Evolutionary conservation across 2,329 filamentous ascomycete species (phyloP), one percentile per base, ranked within the genome.

Genomic region (Verticillium alfalfae): DNA sequence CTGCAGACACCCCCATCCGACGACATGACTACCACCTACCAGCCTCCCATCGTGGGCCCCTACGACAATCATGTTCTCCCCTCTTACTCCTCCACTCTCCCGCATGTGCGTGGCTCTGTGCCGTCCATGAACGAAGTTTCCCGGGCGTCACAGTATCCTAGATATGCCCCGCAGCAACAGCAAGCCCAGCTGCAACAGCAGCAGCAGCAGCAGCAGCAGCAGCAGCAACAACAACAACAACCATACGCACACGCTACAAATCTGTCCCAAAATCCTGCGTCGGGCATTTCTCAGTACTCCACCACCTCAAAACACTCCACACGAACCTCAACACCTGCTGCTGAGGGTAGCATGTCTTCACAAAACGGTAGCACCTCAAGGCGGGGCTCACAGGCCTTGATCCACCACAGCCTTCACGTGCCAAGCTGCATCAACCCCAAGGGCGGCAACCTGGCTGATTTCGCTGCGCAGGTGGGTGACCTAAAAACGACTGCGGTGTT

Each of bases 361-460:
- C 66, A 70, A 59, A 66, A 72, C 6, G 71, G 76, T n/a, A 64
- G 68, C 12, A 71, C 71, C 13, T 72, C 76, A 6, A 70, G 70
- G 31, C 73, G 73, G 60, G 77, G 79, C 41, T 75, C 78, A 5
- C 75, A 78, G 34, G 76, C 75, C 34, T 77, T 86, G 72, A 80
- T 84, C 2, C 79, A 77, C 63, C 84, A 86, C 70, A 86, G 83
- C 70, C 79, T 94, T 41, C 86, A 89, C 68, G 88, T 96, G 49
- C 92, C 92, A 7, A 79, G 81, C 55, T 88, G 91, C 41, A 92
- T 96, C 70, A 92, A 88, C 69, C 81, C 87, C 38, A 87, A 83
- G 67, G 90, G 90, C 56, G 91, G 91, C 8, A 93, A 85, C 70
- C 74, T 97, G 67, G 84, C 91, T 10, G 91, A 95, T 70, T 93